phyloP scores from a whole-genome alignment of 73 alveolate genomes.

The Durusdinium trenchii region DNA sequence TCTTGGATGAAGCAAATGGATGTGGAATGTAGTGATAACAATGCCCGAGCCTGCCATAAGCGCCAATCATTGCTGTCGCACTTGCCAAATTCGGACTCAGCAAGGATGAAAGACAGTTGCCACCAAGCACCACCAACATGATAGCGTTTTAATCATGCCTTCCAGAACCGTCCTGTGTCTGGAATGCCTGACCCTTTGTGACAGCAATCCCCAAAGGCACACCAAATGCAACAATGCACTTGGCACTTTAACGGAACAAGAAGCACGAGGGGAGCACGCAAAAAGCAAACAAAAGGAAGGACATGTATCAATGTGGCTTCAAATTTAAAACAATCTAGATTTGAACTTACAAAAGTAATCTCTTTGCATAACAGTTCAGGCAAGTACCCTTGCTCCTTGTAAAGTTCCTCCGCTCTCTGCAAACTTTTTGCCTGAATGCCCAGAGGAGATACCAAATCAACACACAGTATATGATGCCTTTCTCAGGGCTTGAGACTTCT shows the following conservation, averaged over 20 bases:
- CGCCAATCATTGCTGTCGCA: conserved; percentile 42
- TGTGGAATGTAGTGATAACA: too few species aligned
- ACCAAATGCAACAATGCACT: too few species aligned
- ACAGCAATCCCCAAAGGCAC: too few species aligned
- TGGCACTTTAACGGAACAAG: too few species aligned
- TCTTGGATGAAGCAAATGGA: too few species aligned
- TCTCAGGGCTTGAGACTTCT: too few species aligned
- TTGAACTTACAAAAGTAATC: not conserved
- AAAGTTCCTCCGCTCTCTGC: conserved; percentile 44
- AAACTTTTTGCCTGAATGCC: not conserved
- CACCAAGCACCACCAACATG: too few species aligned
- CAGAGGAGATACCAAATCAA: not conserved
- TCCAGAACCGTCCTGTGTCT: too few species aligned
- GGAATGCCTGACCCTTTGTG: too few species aligned
- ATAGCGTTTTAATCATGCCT: too few species aligned
- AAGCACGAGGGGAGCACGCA: not conserved
- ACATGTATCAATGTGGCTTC: not conserved
- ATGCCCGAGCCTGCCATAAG: conserved; percentile 32
- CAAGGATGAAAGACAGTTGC: not conserved
- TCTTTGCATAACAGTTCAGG: too few species aligned
- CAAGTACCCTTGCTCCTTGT: conserved; percentile 28
- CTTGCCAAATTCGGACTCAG: conserved; percentile 35
- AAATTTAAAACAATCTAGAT: not conserved
- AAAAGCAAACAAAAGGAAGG: not conserved
- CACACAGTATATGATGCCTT: too few species aligned